Evolutionary conservation across 768 basidiomycete species (phyloP), one percentile per base, ranked within the genome.

Genomic region (Auriculariales sp.): DNA sequence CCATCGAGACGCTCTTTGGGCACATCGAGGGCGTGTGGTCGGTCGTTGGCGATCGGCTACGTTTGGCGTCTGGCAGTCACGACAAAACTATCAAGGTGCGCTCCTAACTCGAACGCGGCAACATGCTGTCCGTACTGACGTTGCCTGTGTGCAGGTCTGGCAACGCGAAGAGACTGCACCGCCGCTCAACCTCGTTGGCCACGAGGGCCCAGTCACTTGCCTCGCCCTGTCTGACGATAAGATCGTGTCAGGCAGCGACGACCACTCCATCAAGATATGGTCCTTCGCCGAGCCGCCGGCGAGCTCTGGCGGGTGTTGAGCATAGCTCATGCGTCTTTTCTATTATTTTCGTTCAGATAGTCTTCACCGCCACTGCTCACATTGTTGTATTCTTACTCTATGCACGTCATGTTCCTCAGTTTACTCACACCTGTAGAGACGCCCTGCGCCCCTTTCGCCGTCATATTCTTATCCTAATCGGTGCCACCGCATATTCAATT

Each of bases 1-100:
- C 80, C 22, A 68, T 76, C 45, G 71, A 77, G 58, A 97, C 95
- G 34, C 74, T 93, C 54, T 99, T 99, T 62, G 95, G 93, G 1
- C 93, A 97, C 63, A 92, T 98, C 57, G 95, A 99, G 61, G 95
- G 95, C 49, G 91, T 99, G 15, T 99, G 95, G 95, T 82, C 81
- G 3, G 85, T 98, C 28, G 91, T 90, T 22, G 81, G 83, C 55
- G 92, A 99, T 64, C 85, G 90, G 60, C 71, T 98, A 58, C 72
- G 94, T 48, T 69, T 99, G 46, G 91, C 92, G 24, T 92, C 87
- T 48, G 93, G 81, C 5, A 93, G 90, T 59, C 94, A 98, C 61
- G 91, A 95, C 66, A 77, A 90, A 27, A 95, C 91, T n/a, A 85
- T 95, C 71, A 95, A 95, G 79, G 92, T 90, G 46, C 53, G 77